A percentile compares a stretch with the other conserved stretches of the same genome.
Evolutionary conservation across 495 filamentous ascomycete species (phyloP).

Genomic region (Penicillium pulvis): DNA sequence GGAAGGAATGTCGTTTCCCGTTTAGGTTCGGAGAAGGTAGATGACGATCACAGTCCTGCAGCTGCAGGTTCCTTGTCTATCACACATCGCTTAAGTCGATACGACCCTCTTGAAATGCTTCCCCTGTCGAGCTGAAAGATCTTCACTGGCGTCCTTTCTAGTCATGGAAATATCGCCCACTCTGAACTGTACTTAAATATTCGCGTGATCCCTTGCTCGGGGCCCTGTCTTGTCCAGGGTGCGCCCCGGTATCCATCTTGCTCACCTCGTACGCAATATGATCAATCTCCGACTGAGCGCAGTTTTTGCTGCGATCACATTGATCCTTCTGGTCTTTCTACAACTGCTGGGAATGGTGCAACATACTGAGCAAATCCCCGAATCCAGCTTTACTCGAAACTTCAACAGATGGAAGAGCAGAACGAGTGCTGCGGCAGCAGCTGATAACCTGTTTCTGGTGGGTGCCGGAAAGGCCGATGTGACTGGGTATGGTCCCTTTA

Average conservation of each 20-base stretch:
- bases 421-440: slow-evolving; percentile 23
- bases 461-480: slow-evolving; percentile 95
- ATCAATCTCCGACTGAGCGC: slow-evolving; percentile 29
- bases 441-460: slow-evolving; percentile 67
- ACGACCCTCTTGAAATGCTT: slow-evolving; percentile 11
- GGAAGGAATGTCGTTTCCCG: slow-evolving; percentile 13
- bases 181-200: slow-evolving; percentile 14
- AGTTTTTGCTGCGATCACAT: slow-evolving; percentile 26
- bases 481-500: slow-evolving; percentile 63
- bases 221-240: neutral
- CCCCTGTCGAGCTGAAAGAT: slow-evolving; percentile 21
- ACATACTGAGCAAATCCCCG: slow-evolving; percentile 16
- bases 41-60: slow-evolving; percentile 18
- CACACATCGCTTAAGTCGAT: slow-evolving; percentile 17
- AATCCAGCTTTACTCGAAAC: slow-evolving; percentile 15
- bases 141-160: slow-evolving; percentile 3
- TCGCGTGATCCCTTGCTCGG: slow-evolving; percentile 6
- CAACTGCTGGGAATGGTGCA: slow-evolving; percentile 32
- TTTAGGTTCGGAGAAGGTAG: slow-evolving; percentile 16
- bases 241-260: neutral
- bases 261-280: slow-evolving; percentile 24
- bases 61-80: slow-evolving; percentile 20
- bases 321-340: slow-evolving; percentile 32
- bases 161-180: neutral
- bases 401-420: slow-evolving; percentile 30